Percentiles rank a stretch among this genome's conserved stretches.
phyloP scores from a whole-genome alignment of 169 alveolate species.

The Cryptosporidium meleagridis region DNA sequence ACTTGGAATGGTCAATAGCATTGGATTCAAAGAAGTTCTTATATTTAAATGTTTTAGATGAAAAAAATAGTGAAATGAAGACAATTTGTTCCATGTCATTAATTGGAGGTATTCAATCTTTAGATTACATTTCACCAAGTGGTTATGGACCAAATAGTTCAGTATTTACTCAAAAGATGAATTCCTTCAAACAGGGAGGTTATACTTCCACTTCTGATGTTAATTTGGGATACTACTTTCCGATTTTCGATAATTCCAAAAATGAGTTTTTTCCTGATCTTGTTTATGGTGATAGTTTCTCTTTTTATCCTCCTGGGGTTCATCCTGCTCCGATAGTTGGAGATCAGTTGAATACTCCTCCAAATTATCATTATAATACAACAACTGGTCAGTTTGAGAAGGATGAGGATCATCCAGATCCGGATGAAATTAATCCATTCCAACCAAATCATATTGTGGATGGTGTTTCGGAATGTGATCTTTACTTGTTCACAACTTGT shows the following conservation, averaged over 20 bases:
- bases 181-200: conserved; percentile 2
- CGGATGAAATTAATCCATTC: not conserved
- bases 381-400: conserved; percentile 15
- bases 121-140: conserved; percentile 5
- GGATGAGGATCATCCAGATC: not conserved
- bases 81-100: conserved; percentile 20
- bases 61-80: not conserved
- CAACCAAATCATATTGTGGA: not conserved
- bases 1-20: conserved; percentile 3
- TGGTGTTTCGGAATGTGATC: not conserved
- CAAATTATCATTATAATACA: not conserved
- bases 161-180: not conserved
- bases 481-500: not conserved
- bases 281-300: conserved; percentile 15
- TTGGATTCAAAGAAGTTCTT: conserved; percentile 7
- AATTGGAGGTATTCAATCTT: not conserved
- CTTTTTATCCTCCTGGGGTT: conserved; percentile 15
- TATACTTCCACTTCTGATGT: not conserved
- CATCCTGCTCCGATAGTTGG: conserved; percentile 26
- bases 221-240: not conserved
- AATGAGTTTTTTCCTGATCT: not conserved
- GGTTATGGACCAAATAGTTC: not conserved
- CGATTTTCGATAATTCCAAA: not conserved
- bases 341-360: not conserved
- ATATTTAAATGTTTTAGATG: not conserved